A percentile compares a stretch with the other conserved stretches of the same genome.
Evolutionary conservation across 2,329 filamentous ascomycete genomes (phyloP).

Genomic region (Colletotrichum echinochloae): DNA sequence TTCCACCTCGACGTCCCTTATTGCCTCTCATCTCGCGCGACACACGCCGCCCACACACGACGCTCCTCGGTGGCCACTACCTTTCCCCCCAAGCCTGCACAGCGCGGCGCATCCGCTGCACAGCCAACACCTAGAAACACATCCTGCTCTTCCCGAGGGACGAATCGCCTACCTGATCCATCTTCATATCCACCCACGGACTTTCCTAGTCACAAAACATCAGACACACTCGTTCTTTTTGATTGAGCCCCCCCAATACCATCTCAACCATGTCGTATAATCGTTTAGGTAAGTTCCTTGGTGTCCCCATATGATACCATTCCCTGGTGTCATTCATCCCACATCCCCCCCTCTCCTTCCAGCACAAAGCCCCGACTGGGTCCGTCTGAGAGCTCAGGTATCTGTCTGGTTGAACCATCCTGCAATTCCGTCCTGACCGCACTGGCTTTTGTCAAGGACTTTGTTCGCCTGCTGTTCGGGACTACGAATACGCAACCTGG

Average conservation of each 20-base stretch:
- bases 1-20: slow-evolving; percentile 6
- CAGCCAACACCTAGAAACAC: slow-evolving; percentile 35
- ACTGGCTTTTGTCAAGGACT: slow-evolving; percentile 5
- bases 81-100: slow-evolving; percentile 23
- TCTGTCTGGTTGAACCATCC: slow-evolving; percentile 14
- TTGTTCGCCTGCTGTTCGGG: slow-evolving; percentile 15
- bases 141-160: slow-evolving; percentile 29
- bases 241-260: slow-evolving; percentile 32
- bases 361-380: slow-evolving; percentile 30
- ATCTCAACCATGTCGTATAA: slow-evolving; percentile 75
- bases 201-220: slow-evolving; percentile 40
- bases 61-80: slow-evolving; percentile 19
- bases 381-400: slow-evolving; percentile 19
- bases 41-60: slow-evolving; percentile 7
- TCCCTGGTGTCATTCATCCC: slow-evolving; percentile 41
- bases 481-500: slow-evolving; percentile 28
- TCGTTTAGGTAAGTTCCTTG: slow-evolving; percentile 72
- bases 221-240: slow-evolving; percentile 40
- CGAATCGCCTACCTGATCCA: slow-evolving; percentile 37
- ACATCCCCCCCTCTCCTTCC: slow-evolving; percentile 24
- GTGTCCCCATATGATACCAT: slow-evolving; percentile 43
- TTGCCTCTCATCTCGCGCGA: slow-evolving; percentile 20
- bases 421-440: slow-evolving; percentile 13
- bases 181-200: slow-evolving; percentile 36
- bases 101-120: slow-evolving; percentile 35